phyloP scores from a whole-genome alignment of 2,329 filamentous ascomycete genomes.

The Fusarium sp. region DNA sequence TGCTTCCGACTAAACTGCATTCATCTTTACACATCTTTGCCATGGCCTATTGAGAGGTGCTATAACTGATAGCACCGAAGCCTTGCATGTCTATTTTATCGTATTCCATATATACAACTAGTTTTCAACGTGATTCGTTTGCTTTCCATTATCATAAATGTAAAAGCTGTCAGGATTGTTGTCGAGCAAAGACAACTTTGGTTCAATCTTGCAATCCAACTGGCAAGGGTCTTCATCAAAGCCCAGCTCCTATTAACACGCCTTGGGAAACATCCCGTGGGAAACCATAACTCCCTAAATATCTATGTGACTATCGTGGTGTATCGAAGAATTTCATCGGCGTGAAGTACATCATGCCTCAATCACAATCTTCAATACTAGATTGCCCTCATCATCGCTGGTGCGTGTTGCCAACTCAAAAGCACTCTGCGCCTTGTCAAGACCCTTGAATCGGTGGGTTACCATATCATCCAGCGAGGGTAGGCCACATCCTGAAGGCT shows the following conservation, averaged over 20 bases:
- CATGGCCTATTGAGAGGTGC: too few species aligned
- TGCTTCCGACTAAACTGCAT: neutral
- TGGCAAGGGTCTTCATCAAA: neutral
- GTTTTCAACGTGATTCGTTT: neutral
- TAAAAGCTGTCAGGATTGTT: neutral
- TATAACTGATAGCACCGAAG: too few species aligned
- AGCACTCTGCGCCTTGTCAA: conserved; percentile 71
- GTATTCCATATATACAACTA: neutral
- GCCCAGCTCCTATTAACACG: neutral
- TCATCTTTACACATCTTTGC: too few species aligned
- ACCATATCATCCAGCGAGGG: conserved; percentile 78
- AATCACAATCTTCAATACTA: conserved; percentile 80
- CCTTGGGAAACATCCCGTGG: neutral
- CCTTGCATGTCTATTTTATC: neutral
- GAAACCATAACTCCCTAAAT: conserved; percentile 13
- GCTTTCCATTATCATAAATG: neutral
- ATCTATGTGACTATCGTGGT: conserved; percentile 40
- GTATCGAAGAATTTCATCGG: conserved; percentile 12
- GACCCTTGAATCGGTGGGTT: conserved; percentile 78
- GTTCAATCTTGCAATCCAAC: neutral
- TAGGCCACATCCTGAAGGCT: conserved; percentile 60
- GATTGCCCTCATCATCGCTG: conserved; percentile 73
- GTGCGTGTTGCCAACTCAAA: conserved; percentile 80
- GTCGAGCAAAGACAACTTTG: neutral
- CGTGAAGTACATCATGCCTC: conserved; percentile 58